Evolutionary conservation across 225 moss, liverwort and hornwort genomes (phyloP).

Genomic region (Rhytidiadelphus loreus): DNA sequence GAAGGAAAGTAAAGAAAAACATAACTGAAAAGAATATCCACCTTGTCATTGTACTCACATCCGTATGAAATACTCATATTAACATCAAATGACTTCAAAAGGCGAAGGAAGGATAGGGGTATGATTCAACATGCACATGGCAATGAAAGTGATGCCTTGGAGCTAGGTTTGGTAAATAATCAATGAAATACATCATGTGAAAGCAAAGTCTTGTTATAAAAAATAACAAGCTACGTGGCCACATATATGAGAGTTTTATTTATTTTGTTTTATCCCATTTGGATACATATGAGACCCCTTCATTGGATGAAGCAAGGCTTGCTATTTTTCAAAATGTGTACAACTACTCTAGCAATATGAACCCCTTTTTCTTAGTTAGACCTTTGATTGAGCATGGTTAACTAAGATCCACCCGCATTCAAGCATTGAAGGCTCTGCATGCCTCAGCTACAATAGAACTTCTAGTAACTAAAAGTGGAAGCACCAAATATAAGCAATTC

Average conservation of each 20-base stretch:
- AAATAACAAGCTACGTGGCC: no score
- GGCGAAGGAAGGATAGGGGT: background rate
- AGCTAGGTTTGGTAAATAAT: background rate
- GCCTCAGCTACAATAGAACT: no score
- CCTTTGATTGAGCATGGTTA: background rate
- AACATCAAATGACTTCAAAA: no score
- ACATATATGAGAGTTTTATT: no score
- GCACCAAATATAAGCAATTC: no score
- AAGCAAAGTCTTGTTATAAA: background rate
- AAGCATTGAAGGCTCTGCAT: no score
- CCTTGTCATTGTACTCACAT: background rate
- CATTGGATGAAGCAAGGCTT: background rate
- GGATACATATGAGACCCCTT: background rate
- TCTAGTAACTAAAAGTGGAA: no score
- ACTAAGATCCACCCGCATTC: no score
- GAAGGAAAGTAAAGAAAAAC: background rate
- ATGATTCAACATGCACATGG: background rate
- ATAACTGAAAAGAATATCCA: no score
- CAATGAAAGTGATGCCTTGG: background rate
- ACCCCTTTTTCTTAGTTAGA: background rate
- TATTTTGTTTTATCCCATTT: background rate
- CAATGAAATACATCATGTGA: background rate
- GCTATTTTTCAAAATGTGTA: background rate
- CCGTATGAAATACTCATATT: no score
- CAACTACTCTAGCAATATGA: rapidly evolving